Evolutionary conservation across 2,329 filamentous ascomycete species (phyloP).

Genomic region (Tolypocladium endophyticum): DNA sequence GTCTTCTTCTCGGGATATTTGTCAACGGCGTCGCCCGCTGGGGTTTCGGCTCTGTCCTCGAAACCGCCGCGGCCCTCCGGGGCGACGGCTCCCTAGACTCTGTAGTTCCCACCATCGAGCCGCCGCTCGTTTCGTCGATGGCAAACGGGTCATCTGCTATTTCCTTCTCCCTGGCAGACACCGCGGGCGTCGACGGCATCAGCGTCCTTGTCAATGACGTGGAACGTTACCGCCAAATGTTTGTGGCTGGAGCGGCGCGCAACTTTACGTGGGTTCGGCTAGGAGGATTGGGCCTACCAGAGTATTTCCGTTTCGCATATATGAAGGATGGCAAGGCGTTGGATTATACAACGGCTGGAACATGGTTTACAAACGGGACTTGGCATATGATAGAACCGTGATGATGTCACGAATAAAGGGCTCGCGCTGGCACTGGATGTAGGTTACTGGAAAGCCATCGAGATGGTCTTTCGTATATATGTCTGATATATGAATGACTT

Average conservation of each 20-base stretch:
- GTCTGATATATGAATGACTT: background rate
- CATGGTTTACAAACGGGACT: conserved; percentile 51
- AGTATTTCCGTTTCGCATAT: conserved; percentile 72
- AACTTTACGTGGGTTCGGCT: conserved; percentile 51
- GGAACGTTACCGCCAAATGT: conserved; percentile 66
- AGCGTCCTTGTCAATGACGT: conserved; percentile 83
- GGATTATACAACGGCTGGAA: conserved; percentile 68
- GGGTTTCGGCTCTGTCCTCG: conserved; percentile 83
- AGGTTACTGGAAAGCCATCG: background rate
- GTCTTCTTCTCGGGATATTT: conserved; percentile 80
- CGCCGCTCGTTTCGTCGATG: conserved; percentile 35
- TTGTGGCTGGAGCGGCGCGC: conserved; percentile 38
- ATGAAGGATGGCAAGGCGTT: conserved; percentile 53
- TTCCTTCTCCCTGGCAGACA: conserved; percentile 43
- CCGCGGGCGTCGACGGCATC: conserved; percentile 53
- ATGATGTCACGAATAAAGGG: background rate
- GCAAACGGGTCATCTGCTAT: conserved; percentile 47
- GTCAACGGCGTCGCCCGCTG: conserved; percentile 89
- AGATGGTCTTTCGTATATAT: background rate
- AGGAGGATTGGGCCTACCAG: conserved; percentile 33
- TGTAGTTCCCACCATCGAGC: conserved; percentile 43
- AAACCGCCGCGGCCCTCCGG: conserved; percentile 65
- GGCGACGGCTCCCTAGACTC: conserved; percentile 56
- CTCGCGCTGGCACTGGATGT: no score
- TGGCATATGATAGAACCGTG: conserved; percentile 35